phyloP scores from a whole-genome alignment of 768 basidiomycete genomes.

The Hortiboletus campestris region DNA sequence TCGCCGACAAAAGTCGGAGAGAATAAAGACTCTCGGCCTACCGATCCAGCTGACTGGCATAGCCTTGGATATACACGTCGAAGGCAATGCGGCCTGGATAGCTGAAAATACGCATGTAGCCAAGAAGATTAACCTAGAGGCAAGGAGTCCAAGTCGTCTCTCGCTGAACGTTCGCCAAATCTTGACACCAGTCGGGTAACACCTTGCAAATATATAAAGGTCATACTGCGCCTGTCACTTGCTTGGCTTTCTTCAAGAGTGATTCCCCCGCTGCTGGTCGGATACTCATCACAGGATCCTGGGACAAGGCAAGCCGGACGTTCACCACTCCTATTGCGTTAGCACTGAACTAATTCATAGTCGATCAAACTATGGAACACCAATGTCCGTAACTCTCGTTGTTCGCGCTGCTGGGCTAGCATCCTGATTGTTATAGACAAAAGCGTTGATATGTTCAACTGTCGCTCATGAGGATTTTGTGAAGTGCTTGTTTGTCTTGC shows the following conservation, averaged over 20 bases:
- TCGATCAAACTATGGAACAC: constrained; percentile 87
- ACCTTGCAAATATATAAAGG: constrained; percentile 74
- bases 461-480: constrained; percentile 88
- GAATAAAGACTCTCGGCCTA: constrained; percentile 67
- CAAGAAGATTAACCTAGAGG: constrained; percentile 76
- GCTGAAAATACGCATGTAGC: constrained; percentile 82
- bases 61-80: constrained; percentile 67
- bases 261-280: constrained; percentile 37
- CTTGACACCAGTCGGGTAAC: constrained; percentile 65
- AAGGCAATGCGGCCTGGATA: constrained; percentile 73
- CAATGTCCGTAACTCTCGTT: constrained; percentile 43
- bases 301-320: constrained; percentile 69
- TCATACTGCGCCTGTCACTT: constrained; percentile 88
- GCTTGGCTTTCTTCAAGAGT: constrained; percentile 63
- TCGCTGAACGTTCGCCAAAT: constrained; percentile 7
- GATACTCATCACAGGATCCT: constrained; percentile 84
- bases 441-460: constrained; percentile 65
- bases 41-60: constrained; percentile 78
- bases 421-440: constrained; percentile 50
- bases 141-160: constrained; percentile 30
- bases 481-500: constrained; percentile 75
- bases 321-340: background rate
- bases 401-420: background rate
- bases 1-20: constrained; percentile 70
- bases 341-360: constrained; percentile 39